Conservation (phyloP, 1,284 basidiomycete species). For the Heterobasidion occidentale region DNA sequence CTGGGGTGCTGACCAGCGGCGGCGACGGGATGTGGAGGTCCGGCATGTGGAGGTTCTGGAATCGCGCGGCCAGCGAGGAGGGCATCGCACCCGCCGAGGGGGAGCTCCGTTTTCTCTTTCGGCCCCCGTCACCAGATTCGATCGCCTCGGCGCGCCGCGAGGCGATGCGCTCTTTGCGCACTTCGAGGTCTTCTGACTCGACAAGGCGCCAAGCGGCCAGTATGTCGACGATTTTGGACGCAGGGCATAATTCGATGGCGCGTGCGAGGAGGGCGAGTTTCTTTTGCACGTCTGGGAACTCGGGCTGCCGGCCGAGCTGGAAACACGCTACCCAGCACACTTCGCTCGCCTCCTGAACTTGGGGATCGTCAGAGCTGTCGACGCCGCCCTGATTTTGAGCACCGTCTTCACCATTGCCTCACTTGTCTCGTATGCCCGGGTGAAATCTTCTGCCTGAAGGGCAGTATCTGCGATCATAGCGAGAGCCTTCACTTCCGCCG, state of each 20-base stretch:
- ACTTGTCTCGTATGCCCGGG: slow-evolving; percentile 62
- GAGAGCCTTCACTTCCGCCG: slow-evolving; percentile 73
- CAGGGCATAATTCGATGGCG: slow-evolving; percentile 82
- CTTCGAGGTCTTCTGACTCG: slow-evolving; percentile 53
- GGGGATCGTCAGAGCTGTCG: slow-evolving; percentile 30
- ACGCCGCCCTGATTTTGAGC: slow-evolving; percentile 32
- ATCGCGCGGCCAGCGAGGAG: slow-evolving; percentile 47
- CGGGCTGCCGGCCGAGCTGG: slow-evolving; percentile 75
- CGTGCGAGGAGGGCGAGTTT: slow-evolving; percentile 72
- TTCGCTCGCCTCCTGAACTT: slow-evolving; percentile 57
- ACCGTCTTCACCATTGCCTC: slow-evolving; percentile 67
- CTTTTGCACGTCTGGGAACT: slow-evolving; percentile 59
- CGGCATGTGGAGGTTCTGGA: slow-evolving; percentile 32
- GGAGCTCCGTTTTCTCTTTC: not conserved
- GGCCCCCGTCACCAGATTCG: not conserved
- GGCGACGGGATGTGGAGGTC: slow-evolving; percentile 44
- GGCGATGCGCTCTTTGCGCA: slow-evolving; percentile 23
- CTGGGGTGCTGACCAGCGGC: slow-evolving; percentile 56
- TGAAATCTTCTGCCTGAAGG: slow-evolving; percentile 72
- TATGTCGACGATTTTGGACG: slow-evolving; percentile 69
- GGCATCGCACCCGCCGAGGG: slow-evolving; percentile 27
- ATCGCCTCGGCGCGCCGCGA: slow-evolving; percentile 6
- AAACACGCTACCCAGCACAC: slow-evolving; percentile 85
- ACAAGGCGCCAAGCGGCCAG: slow-evolving; percentile 66
- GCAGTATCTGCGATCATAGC: slow-evolving; percentile 87